Base-by-base conservation (phyloP, 148 eudicot species). In the Mesembryanthemum crystallinum region DNA sequence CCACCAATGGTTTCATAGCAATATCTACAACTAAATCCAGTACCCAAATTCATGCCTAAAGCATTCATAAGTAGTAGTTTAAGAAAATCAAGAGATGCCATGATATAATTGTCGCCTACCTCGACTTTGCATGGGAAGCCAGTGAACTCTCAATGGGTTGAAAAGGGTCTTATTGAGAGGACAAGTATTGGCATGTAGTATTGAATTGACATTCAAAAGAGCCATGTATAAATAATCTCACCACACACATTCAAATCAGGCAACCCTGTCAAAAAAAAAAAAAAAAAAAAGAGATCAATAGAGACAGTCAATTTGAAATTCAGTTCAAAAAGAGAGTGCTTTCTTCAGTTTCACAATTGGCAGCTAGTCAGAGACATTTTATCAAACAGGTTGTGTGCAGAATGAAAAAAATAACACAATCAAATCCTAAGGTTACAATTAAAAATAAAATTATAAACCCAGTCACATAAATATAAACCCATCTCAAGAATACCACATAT, bases 1-100 rank as follows among this genome's bases (percentile, higher is more conserved):
- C 72, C 62, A 85, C 83, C 77, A 87, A 68, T 37, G 91, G 86
- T 79, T 83, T 95, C 83, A 79, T 60, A 27, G 30, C 60, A 52
- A 82, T 1, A 72, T 74, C 93, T 93, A 28, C 13, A 74, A 37
- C 13, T 55, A 55, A 51, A 74, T 35, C 66, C 73, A 23, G 0
- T 64, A 62, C 23, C 47, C 59, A 51, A 62, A 33, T 25, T 33
- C 23, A 70, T 2, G 17, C 59, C 35, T 62, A 52, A 3, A 67
- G 35, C 30, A 55, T 8, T 25, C 54, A 43, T 8, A 32, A 51
- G 30, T 1, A 23, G 23, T 18, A 13, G n/a, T 42, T 7, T 30
- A 64, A 23, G 32, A 11, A 77, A n/a, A 37, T 49, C 24, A 49
- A 45, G 11, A 60, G 20, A 64, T 24, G 0, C 10, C 25, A 51